Evolutionary conservation across 257 asterid genomes (phyloP).

Genomic region (Nemophila menziesii): DNA sequence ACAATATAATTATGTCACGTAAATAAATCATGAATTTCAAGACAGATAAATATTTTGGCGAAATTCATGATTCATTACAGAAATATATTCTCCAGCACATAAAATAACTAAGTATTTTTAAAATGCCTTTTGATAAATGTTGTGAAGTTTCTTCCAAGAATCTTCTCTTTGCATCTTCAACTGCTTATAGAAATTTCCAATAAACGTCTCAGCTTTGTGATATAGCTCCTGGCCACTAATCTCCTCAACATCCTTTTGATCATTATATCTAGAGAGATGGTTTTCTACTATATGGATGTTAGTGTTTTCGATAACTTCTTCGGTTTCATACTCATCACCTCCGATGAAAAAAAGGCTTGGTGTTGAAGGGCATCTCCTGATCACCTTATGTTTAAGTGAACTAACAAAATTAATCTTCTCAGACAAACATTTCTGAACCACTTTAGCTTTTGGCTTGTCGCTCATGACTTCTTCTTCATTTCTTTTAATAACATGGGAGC

Average conservation of each 20-base stretch:
- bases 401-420: constrained; percentile 13
- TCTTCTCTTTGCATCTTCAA: constrained; percentile 62
- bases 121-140: constrained; percentile 23
- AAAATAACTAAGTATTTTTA: no score
- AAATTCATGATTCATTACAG: no score
- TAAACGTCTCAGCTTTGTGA: constrained; percentile 50
- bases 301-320: constrained; percentile 6
- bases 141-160: constrained; percentile 31
- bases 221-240: constrained; percentile 36
- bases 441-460: constrained; percentile 3
- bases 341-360: constrained; percentile 40
- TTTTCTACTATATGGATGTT: constrained; percentile 5
- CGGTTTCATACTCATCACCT: not conserved
- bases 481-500: not conserved
- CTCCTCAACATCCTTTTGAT: constrained; percentile 15
- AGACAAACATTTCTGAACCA: constrained; percentile 12
- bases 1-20: no score
- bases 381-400: not conserved
- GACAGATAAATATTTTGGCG: no score
- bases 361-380: constrained; percentile 17
- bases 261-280: no score
- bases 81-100: no score
- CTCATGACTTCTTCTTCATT: no score
- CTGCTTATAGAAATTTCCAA: constrained; percentile 49
- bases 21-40: no score